Evolutionary conservation across 1,284 basidiomycete species (phyloP).

Genomic region (Cryptococcus depauperatus): DNA sequence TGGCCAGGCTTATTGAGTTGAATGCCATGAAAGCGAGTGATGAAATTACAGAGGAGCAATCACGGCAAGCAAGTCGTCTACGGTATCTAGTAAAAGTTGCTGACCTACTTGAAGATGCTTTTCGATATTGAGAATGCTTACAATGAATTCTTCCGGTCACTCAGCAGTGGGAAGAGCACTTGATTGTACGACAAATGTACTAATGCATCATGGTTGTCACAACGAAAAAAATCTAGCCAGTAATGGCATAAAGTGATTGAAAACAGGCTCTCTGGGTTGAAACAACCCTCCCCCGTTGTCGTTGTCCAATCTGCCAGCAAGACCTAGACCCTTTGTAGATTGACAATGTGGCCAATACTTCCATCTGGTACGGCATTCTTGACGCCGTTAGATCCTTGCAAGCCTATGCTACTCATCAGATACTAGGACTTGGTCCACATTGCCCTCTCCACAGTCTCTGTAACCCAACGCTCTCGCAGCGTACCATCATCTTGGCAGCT

Average conservation of each 20-base stretch:
- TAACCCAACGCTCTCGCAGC: neutral
- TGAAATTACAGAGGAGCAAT: slow-evolving; percentile 91
- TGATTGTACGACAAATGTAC: neutral
- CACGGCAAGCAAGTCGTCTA: slow-evolving; percentile 62
- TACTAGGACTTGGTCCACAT: slow-evolving; percentile 1
- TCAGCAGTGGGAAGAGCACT: slow-evolving; percentile 40
- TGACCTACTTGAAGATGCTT: slow-evolving; percentile 56
- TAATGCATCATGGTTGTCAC: neutral
- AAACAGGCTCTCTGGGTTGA: slow-evolving; percentile 8
- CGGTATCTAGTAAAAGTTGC: neutral
- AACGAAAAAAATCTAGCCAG: neutral
- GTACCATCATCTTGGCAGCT: neutral
- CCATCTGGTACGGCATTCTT: neutral
- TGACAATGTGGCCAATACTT: no score
- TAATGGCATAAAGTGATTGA: neutral
- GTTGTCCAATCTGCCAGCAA: neutral
- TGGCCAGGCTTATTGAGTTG: slow-evolving; percentile 77
- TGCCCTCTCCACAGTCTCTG: neutral
- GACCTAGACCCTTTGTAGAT: no score
- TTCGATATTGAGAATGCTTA: slow-evolving; percentile 98
- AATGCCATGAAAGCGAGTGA: slow-evolving; percentile 97
- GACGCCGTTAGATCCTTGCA: slow-evolving; percentile 1
- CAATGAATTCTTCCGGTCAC: slow-evolving; percentile 84
- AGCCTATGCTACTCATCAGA: neutral
- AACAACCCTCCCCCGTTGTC: slow-evolving; percentile 8